These are phyloP conservation scores for Salix udensis DNA, from an alignment of 345 rosid species.

Conservation along the genomic window DNA sequence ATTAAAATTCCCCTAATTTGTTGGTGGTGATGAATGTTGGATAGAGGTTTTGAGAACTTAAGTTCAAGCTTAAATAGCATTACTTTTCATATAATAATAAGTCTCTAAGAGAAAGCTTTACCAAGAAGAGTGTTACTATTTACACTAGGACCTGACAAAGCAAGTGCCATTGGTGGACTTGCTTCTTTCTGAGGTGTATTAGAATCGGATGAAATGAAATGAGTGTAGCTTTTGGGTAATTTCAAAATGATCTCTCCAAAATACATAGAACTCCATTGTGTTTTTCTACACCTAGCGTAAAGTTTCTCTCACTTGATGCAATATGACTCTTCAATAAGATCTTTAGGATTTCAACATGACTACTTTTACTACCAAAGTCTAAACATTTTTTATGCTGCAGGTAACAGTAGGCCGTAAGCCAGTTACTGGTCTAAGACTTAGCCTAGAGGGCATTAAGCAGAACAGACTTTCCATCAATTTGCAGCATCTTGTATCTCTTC, in stretches of 20 bases:
- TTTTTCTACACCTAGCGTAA: neutral
- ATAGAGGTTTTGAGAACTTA: neutral
- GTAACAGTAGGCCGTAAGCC: constrained; percentile 97
- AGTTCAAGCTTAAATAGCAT: neutral
- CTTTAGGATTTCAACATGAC: too few species aligned
- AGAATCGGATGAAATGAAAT: neutral
- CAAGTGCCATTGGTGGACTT: neutral
- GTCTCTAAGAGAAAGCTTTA: neutral
- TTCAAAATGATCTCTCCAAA: neutral
- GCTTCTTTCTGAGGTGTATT: neutral
- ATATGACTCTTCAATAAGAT: too few species aligned
- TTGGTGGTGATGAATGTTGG: neutral
- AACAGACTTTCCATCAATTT: constrained; percentile 84
- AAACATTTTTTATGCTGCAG: constrained; percentile 35
- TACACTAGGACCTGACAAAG: neutral
- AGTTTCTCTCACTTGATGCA: neutral
- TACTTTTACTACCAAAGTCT: constrained; percentile 1
- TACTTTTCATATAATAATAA: neutral
- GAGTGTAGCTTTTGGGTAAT: neutral
- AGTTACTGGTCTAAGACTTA: constrained; percentile 82
- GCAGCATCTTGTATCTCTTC: constrained; percentile 93
- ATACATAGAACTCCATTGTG: neutral
- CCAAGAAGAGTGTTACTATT: neutral
- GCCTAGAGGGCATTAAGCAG: constrained; percentile 80
- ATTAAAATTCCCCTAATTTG: neutral